Evolutionary conservation across 129 eudicot species (phyloP).

Genomic region (Arctium minus): DNA sequence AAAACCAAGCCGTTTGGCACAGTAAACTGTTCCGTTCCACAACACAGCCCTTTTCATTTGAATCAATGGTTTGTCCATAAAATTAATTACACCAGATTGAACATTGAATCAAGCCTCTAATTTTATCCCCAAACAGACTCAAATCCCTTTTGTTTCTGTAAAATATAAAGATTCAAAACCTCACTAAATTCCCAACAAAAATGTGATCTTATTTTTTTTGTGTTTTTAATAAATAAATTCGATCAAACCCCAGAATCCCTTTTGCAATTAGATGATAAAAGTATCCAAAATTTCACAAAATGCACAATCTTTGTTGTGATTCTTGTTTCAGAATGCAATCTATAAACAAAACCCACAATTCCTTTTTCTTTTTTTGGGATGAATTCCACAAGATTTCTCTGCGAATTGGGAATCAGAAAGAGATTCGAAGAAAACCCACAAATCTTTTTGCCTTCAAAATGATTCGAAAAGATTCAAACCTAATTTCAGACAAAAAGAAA

Average conservation of each 20-base stretch:
- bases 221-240: not conserved
- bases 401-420: conserved; percentile 34
- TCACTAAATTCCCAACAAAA: conserved; percentile 35
- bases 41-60: conserved; percentile 28
- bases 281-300: conserved; percentile 7
- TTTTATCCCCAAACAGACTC: conserved; percentile 13
- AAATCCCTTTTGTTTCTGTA: conserved; percentile 13
- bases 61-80: conserved; percentile 4
- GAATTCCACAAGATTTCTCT: conserved; percentile 16
- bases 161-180: conserved; percentile 22
- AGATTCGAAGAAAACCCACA: conserved; percentile 11
- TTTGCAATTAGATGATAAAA: not conserved
- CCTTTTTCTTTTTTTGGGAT: not conserved
- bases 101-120: conserved; percentile 15
- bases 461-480: conserved; percentile 29
- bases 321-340: conserved; percentile 11
- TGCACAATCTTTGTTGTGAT: conserved; percentile 15
- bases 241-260: conserved; percentile 25
- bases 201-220: not conserved
- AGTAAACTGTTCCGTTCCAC: conserved; percentile 13
- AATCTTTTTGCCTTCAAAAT: conserved; percentile 35
- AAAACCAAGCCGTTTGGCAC: conserved; percentile 27
- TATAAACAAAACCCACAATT: conserved; percentile 22
- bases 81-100: conserved; percentile 4
- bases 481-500: conserved; percentile 34